Base-by-base conservation (phyloP, 2,329 filamentous ascomycete species). In the Aspergillus sp. region DNA sequence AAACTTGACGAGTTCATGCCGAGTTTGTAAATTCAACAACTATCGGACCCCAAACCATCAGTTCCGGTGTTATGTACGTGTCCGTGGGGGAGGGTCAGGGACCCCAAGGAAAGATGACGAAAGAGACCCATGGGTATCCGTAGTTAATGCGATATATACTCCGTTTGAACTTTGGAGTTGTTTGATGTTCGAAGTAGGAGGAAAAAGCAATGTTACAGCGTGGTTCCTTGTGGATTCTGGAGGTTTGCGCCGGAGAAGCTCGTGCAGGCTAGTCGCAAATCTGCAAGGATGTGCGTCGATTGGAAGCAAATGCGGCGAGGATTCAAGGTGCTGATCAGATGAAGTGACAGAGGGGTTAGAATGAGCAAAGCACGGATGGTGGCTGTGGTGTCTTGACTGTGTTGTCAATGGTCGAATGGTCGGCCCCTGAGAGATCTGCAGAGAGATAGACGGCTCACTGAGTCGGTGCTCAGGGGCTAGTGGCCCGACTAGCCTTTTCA, bases 361-460 rank as follows among this genome's bases (percentile, higher is more conserved):
- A 27, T 17, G 51, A 53, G 17, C 49, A 44, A 43, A 43, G 49
- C 49, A 12, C 19, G 14, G 27, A 27, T 39, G 27, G 41, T 27
- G 33, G 27, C 14, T 25, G 40, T 37, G 50, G n/a, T 17, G 19
- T 9, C 17, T n/a, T 43, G 40, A 17, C 19, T 45, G 43, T 7
- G 7, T 11, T 43, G n/a, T 43, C 11, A 43, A 4, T 43, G 40
- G 40, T 43, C 7, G 14, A 33, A 27, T 41, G 37, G 27, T 31
- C n/a, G 25, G 45, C 52, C 52, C 52, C 52, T 54, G 52, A 54
- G 21, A 9, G 52, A 54, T 54, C 52, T 54, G 35, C 52, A 46
- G 43, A 54, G 35, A n/a, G 37, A 54, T 25, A 47, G 43, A 54
- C 52, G 43, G 52, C 52, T 54, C 44, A 45, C 31, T 54, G 49